Conservation (phyloP, 257 asterid genomes). For the Anisodus acutangulus region DNA sequence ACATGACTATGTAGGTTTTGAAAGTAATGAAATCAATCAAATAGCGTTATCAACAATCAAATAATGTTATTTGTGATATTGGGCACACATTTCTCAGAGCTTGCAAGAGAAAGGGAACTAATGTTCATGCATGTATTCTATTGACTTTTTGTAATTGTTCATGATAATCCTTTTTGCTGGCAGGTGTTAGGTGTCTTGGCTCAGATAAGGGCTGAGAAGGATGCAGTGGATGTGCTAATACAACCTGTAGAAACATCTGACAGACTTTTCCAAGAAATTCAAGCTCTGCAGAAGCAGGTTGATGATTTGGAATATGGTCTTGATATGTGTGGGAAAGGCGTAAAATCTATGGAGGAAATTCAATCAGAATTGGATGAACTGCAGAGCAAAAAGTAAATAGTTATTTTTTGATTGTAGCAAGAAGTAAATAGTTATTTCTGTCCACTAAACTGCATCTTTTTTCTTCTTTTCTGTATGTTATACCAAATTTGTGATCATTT, state of each 20-base stretch:
- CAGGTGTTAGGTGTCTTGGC: slow-evolving; percentile 89
- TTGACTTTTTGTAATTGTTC: background rate
- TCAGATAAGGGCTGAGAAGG: slow-evolving; percentile 88
- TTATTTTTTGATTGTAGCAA: background rate
- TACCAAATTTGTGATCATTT: background rate
- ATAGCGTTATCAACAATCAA: background rate
- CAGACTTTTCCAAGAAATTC: slow-evolving; percentile 72
- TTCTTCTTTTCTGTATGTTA: slow-evolving; percentile 18
- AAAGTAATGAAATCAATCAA: background rate
- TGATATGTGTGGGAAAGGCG: slow-evolving; percentile 75
- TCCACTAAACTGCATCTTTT: slow-evolving; percentile 32
- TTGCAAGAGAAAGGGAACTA: slow-evolving; percentile 3
- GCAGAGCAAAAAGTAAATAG: slow-evolving; percentile 61
- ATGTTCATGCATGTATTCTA: background rate
- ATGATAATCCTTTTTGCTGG: slow-evolving; percentile 31
- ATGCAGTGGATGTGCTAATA: slow-evolving; percentile 69
- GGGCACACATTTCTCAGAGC: background rate
- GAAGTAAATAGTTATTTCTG: slow-evolving; percentile 23
- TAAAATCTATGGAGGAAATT: slow-evolving; percentile 71
- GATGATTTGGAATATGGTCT: slow-evolving; percentile 77
- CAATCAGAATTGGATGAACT: slow-evolving; percentile 58
- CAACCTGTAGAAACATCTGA: slow-evolving; percentile 90
- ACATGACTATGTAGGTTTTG: background rate
- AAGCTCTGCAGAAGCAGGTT: slow-evolving; percentile 67
- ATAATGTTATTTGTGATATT: slow-evolving; percentile 19